phyloP scores from a whole-genome alignment of 495 filamentous ascomycete species.

The Opeltia flavorubescens region DNA sequence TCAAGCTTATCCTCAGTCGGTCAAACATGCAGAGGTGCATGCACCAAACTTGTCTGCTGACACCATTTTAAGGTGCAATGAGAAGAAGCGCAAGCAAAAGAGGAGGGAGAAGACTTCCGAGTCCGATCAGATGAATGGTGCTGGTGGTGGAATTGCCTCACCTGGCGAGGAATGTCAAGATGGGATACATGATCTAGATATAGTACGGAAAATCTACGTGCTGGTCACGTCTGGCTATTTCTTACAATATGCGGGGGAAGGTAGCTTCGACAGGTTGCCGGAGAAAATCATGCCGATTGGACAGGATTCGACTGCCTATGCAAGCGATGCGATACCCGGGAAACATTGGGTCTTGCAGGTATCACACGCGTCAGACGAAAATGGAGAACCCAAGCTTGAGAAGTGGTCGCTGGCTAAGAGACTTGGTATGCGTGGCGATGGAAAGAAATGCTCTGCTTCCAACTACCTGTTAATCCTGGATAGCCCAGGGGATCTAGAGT shows the following conservation, averaged over 20 bases:
- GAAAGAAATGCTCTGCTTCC: constrained; percentile 45
- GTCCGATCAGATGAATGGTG: not conserved
- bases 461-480: constrained; percentile 70
- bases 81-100: constrained; percentile 33
- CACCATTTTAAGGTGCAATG: constrained; percentile 42
- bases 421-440: constrained; percentile 47
- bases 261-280: constrained; percentile 64
- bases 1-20: constrained; percentile 79
- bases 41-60: constrained; percentile 39
- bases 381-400: constrained; percentile 32
- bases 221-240: constrained; percentile 71
- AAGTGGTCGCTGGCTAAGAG: constrained; percentile 54
- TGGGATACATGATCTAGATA: constrained; percentile 20
- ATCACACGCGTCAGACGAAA: constrained; percentile 57
- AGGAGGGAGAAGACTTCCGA: constrained; percentile 12
- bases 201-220: constrained; percentile 61
- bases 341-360: constrained; percentile 88
- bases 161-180: constrained; percentile 1
- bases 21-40: constrained; percentile 38
- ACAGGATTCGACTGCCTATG: constrained; percentile 81
- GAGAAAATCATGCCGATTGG: constrained; percentile 78
- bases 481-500: constrained; percentile 70
- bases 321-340: constrained; percentile 82
- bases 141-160: not conserved
- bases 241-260: constrained; percentile 75